Conservation (phyloP, 208 protist genomes). For the Baffinella frigidus region DNA sequence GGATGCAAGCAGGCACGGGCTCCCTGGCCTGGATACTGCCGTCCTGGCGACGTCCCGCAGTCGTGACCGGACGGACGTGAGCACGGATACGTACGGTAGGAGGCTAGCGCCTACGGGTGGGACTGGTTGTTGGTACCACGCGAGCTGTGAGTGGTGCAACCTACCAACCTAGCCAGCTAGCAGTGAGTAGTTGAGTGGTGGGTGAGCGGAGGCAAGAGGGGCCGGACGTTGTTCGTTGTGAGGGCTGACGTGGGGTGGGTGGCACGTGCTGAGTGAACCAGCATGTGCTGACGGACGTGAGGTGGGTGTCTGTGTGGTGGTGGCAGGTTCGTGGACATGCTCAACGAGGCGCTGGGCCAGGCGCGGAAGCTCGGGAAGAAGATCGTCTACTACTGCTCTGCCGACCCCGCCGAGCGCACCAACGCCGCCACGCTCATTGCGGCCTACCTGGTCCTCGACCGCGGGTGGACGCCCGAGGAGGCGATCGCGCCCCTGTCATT, state of each 20-base stretch:
- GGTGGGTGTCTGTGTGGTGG: background rate
- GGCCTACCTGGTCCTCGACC: background rate
- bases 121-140: too few relatives aligned
- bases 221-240: background rate
- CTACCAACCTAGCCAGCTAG: too few relatives aligned
- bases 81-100: too few relatives aligned
- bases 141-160: too few relatives aligned
- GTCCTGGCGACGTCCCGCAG: too few relatives aligned
- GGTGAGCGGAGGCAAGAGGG: background rate
- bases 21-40: too few relatives aligned
- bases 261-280: too few relatives aligned
- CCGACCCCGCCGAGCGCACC: background rate
- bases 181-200: too few relatives aligned
- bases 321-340: background rate
- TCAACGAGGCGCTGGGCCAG: background rate
- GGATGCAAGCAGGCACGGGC: too few relatives aligned
- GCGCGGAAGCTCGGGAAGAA: background rate
- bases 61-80: too few relatives aligned
- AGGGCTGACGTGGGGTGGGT: background rate
- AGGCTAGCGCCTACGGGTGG: too few relatives aligned
- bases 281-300: background rate
- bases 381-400: background rate
- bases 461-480: background rate
- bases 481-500: background rate
- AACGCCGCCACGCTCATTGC: background rate